phyloP scores from a whole-genome alignment of 345 rosid genomes.

The Melastoma malabathricum region DNA sequence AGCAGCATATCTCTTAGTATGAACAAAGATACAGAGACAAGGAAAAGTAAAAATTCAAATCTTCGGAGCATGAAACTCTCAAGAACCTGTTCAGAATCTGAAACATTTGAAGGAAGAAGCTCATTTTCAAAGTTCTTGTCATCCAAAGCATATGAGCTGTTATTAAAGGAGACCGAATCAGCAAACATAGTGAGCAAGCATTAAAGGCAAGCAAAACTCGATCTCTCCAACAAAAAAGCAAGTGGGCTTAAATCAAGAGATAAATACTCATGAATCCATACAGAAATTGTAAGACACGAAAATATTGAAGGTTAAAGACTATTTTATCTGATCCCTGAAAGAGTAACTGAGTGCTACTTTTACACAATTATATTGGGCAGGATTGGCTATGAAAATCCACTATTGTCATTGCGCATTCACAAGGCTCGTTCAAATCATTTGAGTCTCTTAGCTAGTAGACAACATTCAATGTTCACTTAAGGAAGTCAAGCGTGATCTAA shows the following conservation, averaged over 20 bases:
- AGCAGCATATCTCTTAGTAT: slow-evolving; percentile 6
- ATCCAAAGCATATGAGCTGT: slow-evolving; percentile 71
- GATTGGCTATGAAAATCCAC: too few relatives aligned
- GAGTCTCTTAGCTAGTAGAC: too few relatives aligned
- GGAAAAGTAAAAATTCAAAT: not conserved
- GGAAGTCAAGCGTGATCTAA: too few relatives aligned
- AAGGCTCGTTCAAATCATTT: too few relatives aligned
- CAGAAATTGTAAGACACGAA: not conserved
- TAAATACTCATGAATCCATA: too few relatives aligned
- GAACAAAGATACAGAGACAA: not conserved
- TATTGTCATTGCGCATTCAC: too few relatives aligned
- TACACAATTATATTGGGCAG: too few relatives aligned
- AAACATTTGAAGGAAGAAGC: slow-evolving; percentile 45
- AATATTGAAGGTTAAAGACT: not conserved
- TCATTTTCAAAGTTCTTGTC: slow-evolving; percentile 75
- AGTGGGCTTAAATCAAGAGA: too few relatives aligned
- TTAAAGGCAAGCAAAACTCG: not conserved
- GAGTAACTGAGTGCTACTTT: too few relatives aligned
- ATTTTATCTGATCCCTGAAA: too few relatives aligned
- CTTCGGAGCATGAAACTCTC: not conserved
- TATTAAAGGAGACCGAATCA: not conserved
- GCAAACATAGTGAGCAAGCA: not conserved
- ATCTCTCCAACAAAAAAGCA: not conserved
- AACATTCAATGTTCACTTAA: too few relatives aligned
- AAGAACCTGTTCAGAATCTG: slow-evolving; percentile 69